A percentile compares a stretch with the other conserved stretches of the same genome.
Conservation (phyloP, 2,329 filamentous ascomycete species). For the Penicillium decumbens region DNA sequence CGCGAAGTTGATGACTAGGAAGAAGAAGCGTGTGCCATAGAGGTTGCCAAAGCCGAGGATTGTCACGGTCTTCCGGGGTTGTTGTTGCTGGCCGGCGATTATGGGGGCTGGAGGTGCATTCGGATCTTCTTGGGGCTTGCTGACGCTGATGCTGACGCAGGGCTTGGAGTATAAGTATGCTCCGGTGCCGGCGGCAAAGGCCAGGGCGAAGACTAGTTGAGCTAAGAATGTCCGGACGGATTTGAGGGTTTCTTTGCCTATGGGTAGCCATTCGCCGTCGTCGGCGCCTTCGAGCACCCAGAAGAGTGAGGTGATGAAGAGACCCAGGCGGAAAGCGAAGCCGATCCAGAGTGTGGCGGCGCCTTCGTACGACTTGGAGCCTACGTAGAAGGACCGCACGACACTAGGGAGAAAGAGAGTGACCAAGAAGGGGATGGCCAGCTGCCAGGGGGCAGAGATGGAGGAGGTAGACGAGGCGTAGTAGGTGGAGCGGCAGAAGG, state of each 20-base stretch:
- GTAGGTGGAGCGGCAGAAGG: conserved; percentile 90
- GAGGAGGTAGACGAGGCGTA: conserved; percentile 89
- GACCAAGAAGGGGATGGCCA: conserved; percentile 71
- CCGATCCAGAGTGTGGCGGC: conserved; percentile 81
- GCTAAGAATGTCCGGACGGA: conserved; percentile 70
- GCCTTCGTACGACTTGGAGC: conserved; percentile 83
- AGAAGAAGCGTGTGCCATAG: conserved; percentile 84
- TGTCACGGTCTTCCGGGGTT: conserved; percentile 54
- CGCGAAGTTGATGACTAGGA: conserved; percentile 74
- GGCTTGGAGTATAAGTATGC: conserved; percentile 84
- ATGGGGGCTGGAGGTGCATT: conserved; percentile 33
- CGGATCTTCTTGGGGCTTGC: conserved; percentile 44
- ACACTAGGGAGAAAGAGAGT: conserved; percentile 68
- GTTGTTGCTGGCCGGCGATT: conserved; percentile 20
- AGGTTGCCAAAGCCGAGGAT: conserved; percentile 89
- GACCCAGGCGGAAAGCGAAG: conserved; percentile 68
- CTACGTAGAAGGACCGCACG: conserved; percentile 75
- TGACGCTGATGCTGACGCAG: conserved; percentile 67
- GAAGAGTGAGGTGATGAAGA: conserved; percentile 72
- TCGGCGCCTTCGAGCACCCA: conserved; percentile 89
- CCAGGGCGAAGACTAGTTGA: conserved; percentile 72
- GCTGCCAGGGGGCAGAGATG: conserved; percentile 86
- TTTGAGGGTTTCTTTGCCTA: conserved; percentile 63
- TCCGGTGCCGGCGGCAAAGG: conserved; percentile 75
- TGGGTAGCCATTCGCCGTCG: conserved; percentile 70